Percentiles rank a stretch among this genome's conserved stretches.
Conservation (phyloP, 106 monocot species). For the Dendrobium nobile region DNA sequence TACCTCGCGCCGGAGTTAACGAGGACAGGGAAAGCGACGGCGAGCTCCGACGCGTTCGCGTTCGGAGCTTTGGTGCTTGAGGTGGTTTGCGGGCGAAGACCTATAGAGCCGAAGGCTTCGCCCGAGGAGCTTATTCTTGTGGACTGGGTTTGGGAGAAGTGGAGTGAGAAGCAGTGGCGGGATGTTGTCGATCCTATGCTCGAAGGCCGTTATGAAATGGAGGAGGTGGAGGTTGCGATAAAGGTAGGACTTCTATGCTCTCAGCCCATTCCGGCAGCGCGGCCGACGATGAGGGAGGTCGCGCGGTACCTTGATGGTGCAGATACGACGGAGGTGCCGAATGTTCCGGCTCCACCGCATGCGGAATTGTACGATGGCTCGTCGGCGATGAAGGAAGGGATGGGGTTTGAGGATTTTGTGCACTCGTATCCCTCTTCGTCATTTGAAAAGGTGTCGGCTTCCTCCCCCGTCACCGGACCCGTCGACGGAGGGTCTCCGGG, state of each 20-base stretch:
- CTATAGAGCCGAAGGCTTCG: conserved; percentile 59
- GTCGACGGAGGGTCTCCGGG: not conserved
- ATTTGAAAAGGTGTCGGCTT: conserved; percentile 9
- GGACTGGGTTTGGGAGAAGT: conserved; percentile 7
- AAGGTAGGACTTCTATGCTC: conserved; percentile 72
- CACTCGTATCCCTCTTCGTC: conserved; percentile 26
- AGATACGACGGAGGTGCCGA: conserved; percentile 30
- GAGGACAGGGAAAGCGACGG: conserved; percentile 58
- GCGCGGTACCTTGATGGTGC: conserved; percentile 48
- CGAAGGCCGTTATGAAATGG: not conserved
- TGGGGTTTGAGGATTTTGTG: conserved; percentile 41
- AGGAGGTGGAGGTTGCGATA: conserved; percentile 22
- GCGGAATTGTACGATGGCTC: not conserved
- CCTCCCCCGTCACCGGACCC: not conserved
- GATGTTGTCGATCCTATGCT: not conserved
- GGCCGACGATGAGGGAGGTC: conserved; percentile 17
- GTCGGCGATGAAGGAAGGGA: not conserved
- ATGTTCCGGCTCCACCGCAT: conserved; percentile 20
- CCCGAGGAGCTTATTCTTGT: conserved; percentile 57
- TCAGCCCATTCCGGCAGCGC: conserved; percentile 24
- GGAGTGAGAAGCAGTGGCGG: not conserved
- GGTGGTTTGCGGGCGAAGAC: conserved; percentile 66
- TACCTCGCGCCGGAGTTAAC: conserved; percentile 53
- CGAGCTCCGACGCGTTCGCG: conserved; percentile 63
- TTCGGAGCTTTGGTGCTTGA: conserved; percentile 73